Evolutionary conservation across 2,329 filamentous ascomycete genomes (phyloP).

Genomic region (Exophiala spinifera): DNA sequence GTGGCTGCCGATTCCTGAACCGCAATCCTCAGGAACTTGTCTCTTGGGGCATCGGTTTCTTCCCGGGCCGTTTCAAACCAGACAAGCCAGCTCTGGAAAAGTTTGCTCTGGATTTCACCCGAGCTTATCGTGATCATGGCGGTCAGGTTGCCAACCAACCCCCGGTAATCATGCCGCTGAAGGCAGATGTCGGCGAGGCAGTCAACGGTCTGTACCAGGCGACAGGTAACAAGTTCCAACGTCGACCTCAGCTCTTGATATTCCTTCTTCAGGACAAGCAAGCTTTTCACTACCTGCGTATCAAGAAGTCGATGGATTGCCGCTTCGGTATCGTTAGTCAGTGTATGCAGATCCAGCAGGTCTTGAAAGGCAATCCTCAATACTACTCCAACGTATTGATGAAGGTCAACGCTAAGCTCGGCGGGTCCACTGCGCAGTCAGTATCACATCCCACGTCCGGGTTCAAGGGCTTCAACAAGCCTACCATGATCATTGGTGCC

Average conservation of each 20-base stretch:
- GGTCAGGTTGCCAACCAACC: constrained; percentile 51
- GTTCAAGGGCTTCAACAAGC: constrained; percentile 35
- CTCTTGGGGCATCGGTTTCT: constrained; percentile 72
- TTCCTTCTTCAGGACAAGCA: constrained; percentile 73
- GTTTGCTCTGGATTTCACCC: constrained; percentile 61
- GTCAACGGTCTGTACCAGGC: constrained; percentile 56
- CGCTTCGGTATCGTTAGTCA: constrained; percentile 81
- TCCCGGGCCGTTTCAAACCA: constrained; percentile 53
- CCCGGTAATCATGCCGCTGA: constrained; percentile 45
- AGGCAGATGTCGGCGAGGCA: constrained; percentile 50
- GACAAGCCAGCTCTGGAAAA: constrained; percentile 46
- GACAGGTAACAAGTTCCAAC: constrained; percentile 53
- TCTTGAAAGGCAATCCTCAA: constrained; percentile 67
- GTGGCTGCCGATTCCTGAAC: constrained; percentile 71
- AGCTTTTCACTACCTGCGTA: constrained; percentile 68
- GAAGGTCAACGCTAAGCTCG: constrained; percentile 96
- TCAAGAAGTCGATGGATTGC: constrained; percentile 88
- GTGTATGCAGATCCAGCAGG: constrained; percentile 69
- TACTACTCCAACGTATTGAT: constrained; percentile 93
- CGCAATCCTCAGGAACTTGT: constrained; percentile 61
- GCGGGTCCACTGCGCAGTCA: constrained; percentile 67
- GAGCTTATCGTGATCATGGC: constrained; percentile 60
- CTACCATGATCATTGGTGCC: constrained; percentile 82
- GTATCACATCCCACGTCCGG: constrained; percentile 37
- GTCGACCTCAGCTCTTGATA: constrained; percentile 71